Conservation (phyloP, 129 eudicot species). For the Glebionis coronaria region DNA sequence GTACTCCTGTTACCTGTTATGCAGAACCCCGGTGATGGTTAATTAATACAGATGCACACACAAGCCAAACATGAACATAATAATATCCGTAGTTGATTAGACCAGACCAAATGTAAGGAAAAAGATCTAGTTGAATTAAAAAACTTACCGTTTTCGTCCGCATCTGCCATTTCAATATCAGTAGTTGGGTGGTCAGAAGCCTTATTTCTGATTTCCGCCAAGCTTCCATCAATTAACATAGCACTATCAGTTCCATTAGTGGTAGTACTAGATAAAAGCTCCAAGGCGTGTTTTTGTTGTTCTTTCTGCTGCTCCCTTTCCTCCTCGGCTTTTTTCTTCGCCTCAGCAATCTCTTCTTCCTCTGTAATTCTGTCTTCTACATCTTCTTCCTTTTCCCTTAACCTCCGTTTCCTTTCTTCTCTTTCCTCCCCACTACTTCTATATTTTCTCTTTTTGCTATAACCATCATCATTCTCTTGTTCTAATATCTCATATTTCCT, state of each 20-base stretch:
- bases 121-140: not conserved
- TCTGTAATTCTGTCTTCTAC: conserved; percentile 76
- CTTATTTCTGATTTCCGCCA: conserved; percentile 37
- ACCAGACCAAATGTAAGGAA: not conserved
- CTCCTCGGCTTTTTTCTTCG: conserved; percentile 68
- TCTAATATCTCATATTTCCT: conserved; percentile 67
- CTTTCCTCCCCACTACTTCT: conserved; percentile 76
- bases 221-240: conserved; percentile 37
- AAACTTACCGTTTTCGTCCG: conserved; percentile 36
- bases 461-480: conserved; percentile 83
- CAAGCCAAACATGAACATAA: too few species aligned
- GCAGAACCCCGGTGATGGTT: conserved; percentile 9
- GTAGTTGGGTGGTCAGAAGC: conserved; percentile 36
- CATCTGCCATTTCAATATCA: conserved; percentile 41
- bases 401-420: conserved; percentile 80
- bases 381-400: conserved; percentile 91
- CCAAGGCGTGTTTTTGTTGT: conserved; percentile 50
- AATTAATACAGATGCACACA: not conserved
- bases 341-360: conserved; percentile 86
- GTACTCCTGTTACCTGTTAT: conserved; percentile 44
- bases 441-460: conserved; percentile 71
- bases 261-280: conserved; percentile 34
- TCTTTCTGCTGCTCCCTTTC: conserved; percentile 53
- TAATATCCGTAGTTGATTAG: not conserved
- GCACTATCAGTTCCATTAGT: conserved; percentile 54